Evolutionary conservation across 1,139 yeast species (phyloP), one percentile per base, ranked within the genome.

Genomic region (Sugiyamaella paludigena): DNA sequence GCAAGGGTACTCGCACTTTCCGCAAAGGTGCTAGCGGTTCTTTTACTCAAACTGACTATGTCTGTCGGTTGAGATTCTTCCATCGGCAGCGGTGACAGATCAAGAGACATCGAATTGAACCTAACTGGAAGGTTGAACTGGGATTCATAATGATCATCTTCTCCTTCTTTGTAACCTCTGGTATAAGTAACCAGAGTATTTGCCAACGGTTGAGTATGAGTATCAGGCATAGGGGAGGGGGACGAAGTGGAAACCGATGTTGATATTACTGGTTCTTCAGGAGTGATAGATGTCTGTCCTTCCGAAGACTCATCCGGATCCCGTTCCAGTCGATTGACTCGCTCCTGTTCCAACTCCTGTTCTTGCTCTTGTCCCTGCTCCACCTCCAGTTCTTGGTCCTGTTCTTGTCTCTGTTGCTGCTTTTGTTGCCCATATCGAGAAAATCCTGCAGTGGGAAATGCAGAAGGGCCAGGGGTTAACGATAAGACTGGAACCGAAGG

Each of bases 81-180:
- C 24, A 19, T 19, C 24, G 24, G 5, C 24, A 19, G 31, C 30
- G 37, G 35, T 7, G 28, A 46, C 42, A 49, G 33, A 16, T 49
- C 54, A 12, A 51, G 40, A 4, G 49, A 47, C 54, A 51, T 51
- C 7, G 54, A 42, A 32, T 51, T 48, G 33, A 51, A 51, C 26
- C 47, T 50, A 24, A 45, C 37, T 8, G 33, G 43, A 27, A 50
- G 27, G 11, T 12, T 11, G 19, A 15, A 24, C 41, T 15, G 10
- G 4, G 11, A 16, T 7, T 35, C 30, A 10, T 13, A 12, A 10
- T 28, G 36, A 5, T 32, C 32, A 19, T 31, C 34, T 12, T 42
- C 48, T 12, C 27, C 31, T 7, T 41, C 53, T 37, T 42, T 43
- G 15, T 50, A 47, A 32, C 36, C 48, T 30, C 40, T 34, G 13